phyloP scores from a whole-genome alignment of 768 basidiomycete genomes.

The Phlebiopsis gigantea region DNA sequence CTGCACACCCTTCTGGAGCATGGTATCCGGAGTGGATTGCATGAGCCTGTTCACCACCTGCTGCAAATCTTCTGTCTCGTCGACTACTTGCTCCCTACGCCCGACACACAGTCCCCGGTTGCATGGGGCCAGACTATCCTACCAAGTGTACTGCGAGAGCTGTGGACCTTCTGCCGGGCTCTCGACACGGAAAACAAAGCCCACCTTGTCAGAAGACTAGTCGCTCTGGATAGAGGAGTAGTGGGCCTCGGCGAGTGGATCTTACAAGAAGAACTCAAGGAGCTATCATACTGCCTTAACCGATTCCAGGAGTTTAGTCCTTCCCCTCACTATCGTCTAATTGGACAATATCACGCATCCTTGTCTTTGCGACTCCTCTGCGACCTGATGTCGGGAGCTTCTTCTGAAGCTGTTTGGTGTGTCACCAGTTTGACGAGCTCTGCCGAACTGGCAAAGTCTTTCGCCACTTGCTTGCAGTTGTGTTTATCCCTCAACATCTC shows the following conservation, averaged over 20 bases:
- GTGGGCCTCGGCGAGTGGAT: constrained; percentile 67
- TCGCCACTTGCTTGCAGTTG: constrained; percentile 38
- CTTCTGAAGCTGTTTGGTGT: constrained; percentile 39
- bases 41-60: constrained; percentile 55
- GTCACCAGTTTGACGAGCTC: constrained; percentile 35
- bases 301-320: constrained; percentile 26
- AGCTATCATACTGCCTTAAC: constrained; percentile 37
- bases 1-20: constrained; percentile 54
- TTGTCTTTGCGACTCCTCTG: constrained; percentile 45
- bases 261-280: constrained; percentile 55
- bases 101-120: constrained; percentile 27
- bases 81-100: constrained; percentile 48
- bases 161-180: constrained; percentile 49
- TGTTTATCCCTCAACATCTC: constrained; percentile 45
- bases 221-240: constrained; percentile 49
- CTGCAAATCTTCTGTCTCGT: constrained; percentile 52
- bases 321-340: constrained; percentile 29
- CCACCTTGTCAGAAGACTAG: constrained; percentile 48
- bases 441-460: constrained; percentile 35
- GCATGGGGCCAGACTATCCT: constrained; percentile 51
- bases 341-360: constrained; percentile 45
- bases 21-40: constrained; percentile 30
- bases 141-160: constrained; percentile 49
- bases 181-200: constrained; percentile 53
- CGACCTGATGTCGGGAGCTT: constrained; percentile 37